Conservation (phyloP, 208 protist genomes). For the Trypanosoma melophagium region DNA sequence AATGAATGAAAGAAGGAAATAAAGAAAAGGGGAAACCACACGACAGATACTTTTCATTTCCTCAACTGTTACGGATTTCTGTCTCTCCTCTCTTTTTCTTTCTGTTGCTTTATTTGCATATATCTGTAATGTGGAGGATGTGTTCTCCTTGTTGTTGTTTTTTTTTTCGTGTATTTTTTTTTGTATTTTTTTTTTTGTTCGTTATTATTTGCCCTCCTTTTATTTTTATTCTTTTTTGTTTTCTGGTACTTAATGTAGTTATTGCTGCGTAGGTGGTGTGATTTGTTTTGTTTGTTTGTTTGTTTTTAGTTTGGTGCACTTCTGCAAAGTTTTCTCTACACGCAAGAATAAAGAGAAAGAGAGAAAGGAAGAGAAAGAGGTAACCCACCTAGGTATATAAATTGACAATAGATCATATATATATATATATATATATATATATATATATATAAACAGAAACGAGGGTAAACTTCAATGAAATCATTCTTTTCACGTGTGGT, state of each 20-base stretch:
- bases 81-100: no score
- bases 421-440: background rate
- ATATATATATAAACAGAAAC: background rate
- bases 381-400: background rate
- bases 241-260: background rate
- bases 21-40: background rate
- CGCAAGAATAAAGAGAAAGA: background rate
- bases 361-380: background rate
- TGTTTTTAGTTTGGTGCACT: no score
- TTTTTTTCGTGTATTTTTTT: background rate
- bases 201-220: background rate
- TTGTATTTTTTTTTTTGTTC: constrained; percentile 15
- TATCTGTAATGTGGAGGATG: constrained; percentile 3
- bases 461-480: constrained; percentile 34
- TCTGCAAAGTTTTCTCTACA: background rate
- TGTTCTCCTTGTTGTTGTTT: constrained; percentile 24
- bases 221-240: background rate
- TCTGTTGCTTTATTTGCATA: no score
- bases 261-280: no score
- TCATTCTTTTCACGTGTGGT: constrained; percentile 61
- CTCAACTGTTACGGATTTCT: no score
- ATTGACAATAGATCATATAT: no score
- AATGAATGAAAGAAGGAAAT: background rate
- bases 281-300: no score
- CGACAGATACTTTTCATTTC: no score